Percentiles rank a stretch among this genome's conserved stretches.
Conservation (phyloP, 2,329 filamentous ascomycete species). For the Xylariaceae sp. region DNA sequence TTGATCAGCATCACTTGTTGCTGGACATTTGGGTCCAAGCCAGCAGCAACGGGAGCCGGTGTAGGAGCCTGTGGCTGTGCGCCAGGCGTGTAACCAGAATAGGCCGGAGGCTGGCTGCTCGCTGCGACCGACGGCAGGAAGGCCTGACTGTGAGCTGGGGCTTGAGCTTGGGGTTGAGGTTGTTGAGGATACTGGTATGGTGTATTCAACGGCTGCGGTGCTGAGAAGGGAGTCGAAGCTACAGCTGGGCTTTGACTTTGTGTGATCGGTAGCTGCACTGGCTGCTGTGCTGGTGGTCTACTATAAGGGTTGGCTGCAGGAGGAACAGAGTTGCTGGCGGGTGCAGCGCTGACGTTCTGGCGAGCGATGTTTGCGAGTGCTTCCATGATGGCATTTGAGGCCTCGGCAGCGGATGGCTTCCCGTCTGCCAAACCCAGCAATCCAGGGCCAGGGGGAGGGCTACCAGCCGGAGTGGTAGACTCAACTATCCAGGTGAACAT, state of each 20-base stretch:
- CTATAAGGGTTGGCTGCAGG: constrained; percentile 31
- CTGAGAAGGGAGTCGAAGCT: constrained; percentile 36
- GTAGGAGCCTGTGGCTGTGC: constrained; percentile 19
- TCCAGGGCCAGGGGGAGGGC: constrained; percentile 47
- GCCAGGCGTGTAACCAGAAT: constrained; percentile 33
- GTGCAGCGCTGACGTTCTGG: constrained; percentile 56
- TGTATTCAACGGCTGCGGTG: constrained; percentile 57
- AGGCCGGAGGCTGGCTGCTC: constrained; percentile 37
- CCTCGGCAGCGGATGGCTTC: constrained; percentile 34
- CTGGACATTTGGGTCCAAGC: constrained; percentile 55
- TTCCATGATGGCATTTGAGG: constrained; percentile 65
- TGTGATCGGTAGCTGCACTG: constrained; percentile 19
- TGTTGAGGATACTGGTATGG: constrained; percentile 46
- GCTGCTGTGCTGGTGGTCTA: constrained; percentile 23
- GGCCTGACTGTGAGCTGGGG: constrained; percentile 31
- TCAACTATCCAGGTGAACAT: constrained; percentile 45
- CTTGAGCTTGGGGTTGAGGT: constrained; percentile 35
- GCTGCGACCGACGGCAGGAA: constrained; percentile 30
- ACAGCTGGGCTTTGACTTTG: constrained; percentile 29
- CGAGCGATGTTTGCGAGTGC: constrained; percentile 77
- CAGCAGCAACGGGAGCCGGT: constrained; percentile 32
- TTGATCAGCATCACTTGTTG: constrained; percentile 73
- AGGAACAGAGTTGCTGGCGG: constrained; percentile 39
- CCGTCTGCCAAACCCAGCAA: constrained; percentile 31
- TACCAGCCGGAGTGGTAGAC: constrained; percentile 69